Evolutionary conservation across 768 basidiomycete species (phyloP).

Genomic region (Phlegmacium glaucopus): DNA sequence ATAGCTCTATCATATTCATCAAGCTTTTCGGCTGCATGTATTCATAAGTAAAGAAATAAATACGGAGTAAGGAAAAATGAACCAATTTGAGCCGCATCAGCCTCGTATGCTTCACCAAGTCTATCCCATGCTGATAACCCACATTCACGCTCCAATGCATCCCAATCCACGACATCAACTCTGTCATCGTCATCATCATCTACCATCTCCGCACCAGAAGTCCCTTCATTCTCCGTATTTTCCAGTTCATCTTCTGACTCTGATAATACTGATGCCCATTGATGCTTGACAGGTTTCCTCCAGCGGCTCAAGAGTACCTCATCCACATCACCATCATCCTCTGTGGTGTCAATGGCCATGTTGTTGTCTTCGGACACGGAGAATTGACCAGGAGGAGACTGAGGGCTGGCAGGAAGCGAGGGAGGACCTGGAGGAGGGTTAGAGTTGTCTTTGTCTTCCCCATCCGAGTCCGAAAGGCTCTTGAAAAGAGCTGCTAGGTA

Average conservation of each 20-base stretch:
- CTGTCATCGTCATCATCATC: conserved; percentile 1
- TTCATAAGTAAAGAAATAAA: not conserved
- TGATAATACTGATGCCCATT: not conserved
- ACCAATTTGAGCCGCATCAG: not conserved
- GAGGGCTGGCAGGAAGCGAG: too few relatives aligned
- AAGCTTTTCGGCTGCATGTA: conserved; percentile 10
- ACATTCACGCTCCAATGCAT: not conserved
- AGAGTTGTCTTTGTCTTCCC: too few relatives aligned
- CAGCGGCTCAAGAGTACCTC: not conserved
- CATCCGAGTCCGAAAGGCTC: conserved; percentile 15
- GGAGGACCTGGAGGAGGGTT: too few relatives aligned
- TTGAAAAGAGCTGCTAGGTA: not conserved
- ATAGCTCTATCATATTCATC: conserved; percentile 16
- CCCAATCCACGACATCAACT: conserved; percentile 1
- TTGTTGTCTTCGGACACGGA: too few relatives aligned
- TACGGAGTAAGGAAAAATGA: not conserved
- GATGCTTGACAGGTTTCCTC: not conserved
- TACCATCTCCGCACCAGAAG: not conserved
- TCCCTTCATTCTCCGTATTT: not conserved
- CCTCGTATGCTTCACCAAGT: not conserved
- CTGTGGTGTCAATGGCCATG: conserved; percentile 3
- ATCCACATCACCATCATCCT: conserved; percentile 8
- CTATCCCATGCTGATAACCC: not conserved
- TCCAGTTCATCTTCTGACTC: not conserved
- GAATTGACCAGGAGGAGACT: too few relatives aligned